phyloP scores from a whole-genome alignment of 140 eudicot species.

The Cichorium intybus region DNA sequence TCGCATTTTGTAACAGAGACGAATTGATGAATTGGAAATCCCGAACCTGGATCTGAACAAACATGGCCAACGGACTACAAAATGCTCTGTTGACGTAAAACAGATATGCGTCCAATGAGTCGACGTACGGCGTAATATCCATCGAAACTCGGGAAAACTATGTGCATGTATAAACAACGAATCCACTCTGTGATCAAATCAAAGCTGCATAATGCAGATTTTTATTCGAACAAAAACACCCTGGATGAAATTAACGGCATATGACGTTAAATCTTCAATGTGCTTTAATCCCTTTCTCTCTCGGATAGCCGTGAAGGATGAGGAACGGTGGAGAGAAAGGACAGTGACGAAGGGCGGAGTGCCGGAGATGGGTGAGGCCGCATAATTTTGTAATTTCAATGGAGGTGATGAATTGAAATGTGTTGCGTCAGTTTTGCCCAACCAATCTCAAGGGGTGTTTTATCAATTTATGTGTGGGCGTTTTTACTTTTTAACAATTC shows the following conservation, averaged over 20 bases:
- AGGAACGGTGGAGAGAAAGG: conserved; percentile 19
- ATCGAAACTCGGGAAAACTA: neutral
- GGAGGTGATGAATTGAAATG: no score
- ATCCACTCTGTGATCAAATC: neutral
- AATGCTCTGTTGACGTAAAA: conserved; percentile 61
- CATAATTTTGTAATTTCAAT: conserved; percentile 48
- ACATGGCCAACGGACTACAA: conserved; percentile 55
- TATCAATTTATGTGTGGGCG: no score
- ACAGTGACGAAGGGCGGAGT: conserved; percentile 20
- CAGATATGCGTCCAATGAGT: conserved; percentile 53
- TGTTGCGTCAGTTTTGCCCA: no score
- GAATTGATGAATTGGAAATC: neutral
- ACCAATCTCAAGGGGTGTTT: no score
- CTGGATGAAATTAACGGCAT: conserved; percentile 9
- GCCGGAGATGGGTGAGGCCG: conserved; percentile 37
- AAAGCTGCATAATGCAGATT: neutral
- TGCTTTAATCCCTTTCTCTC: conserved; percentile 24
- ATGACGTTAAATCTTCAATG: neutral
- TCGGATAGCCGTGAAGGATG: conserved; percentile 54
- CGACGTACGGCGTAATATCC: conserved; percentile 39
- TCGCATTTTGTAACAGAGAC: neutral
- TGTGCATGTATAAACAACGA: neutral
- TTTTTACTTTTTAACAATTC: no score
- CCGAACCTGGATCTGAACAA: conserved; percentile 90
- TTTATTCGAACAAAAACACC: neutral